phyloP scores from a whole-genome alignment of 2,329 filamentous ascomycete genomes.

The Endoconidiophora laricicola region DNA sequence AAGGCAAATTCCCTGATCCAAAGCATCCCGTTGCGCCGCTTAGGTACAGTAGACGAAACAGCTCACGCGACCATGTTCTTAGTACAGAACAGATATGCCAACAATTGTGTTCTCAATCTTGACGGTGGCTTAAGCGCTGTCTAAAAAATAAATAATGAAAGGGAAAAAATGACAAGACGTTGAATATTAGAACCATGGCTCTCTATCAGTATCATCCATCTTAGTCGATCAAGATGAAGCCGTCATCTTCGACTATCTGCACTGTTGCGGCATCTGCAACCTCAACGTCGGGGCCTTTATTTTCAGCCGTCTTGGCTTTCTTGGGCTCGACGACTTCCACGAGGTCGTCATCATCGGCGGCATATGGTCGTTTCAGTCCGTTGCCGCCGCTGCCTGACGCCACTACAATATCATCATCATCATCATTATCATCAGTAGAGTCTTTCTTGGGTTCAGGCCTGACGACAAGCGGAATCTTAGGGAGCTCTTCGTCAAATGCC shows the following conservation, averaged over 20 bases:
- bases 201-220: constrained; percentile 48
- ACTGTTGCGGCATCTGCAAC: constrained; percentile 25
- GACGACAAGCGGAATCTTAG: constrained; percentile 18
- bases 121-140: constrained; percentile 66
- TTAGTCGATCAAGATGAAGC: constrained; percentile 32
- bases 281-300: neutral
- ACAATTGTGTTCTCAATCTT: constrained; percentile 73
- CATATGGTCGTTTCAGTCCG: constrained; percentile 28
- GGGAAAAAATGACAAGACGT: constrained; percentile 9
- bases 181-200: constrained; percentile 30
- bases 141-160: constrained; percentile 13
- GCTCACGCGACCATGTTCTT: constrained; percentile 72
- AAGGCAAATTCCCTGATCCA: neutral
- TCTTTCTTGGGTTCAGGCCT: constrained; percentile 26
- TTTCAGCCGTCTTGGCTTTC: constrained; percentile 28
- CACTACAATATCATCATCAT: constrained; percentile 25
- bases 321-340: constrained; percentile 23
- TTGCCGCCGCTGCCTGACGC: neutral
- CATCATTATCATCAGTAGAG: constrained; percentile 24
- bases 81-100: constrained; percentile 62
- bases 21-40: constrained; percentile 28
- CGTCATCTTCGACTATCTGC: constrained; percentile 17
- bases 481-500: constrained; percentile 7
- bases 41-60: constrained; percentile 54
- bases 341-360: constrained; percentile 23